Evolutionary conservation across 225 moss, liverwort and hornwort species (phyloP).

Genomic region (Takakia lepidozioides): DNA sequence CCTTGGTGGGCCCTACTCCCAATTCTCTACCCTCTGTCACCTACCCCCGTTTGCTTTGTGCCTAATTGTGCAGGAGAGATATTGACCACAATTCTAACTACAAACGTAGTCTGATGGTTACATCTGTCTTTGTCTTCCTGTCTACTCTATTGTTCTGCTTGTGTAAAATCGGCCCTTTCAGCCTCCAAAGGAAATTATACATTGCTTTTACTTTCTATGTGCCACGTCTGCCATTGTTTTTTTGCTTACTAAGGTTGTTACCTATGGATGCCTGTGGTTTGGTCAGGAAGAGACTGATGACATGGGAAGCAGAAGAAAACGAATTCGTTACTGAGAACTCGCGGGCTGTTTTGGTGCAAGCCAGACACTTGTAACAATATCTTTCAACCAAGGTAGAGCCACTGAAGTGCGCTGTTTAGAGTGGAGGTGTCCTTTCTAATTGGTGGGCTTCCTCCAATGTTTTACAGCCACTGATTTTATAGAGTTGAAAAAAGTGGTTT

Average conservation of each 20-base stretch:
- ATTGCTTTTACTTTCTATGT: too few relatives aligned
- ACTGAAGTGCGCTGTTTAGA: conserved; percentile 8
- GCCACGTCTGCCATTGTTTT: too few relatives aligned
- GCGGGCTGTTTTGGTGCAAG: conserved; percentile 36
- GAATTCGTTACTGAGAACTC: conserved; percentile 74
- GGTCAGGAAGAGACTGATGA: conserved; percentile 77
- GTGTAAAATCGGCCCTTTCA: too few relatives aligned
- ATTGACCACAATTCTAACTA: background rate
- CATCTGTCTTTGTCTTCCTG: too few relatives aligned
- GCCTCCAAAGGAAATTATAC: too few relatives aligned
- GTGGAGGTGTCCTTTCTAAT: conserved; percentile 14
- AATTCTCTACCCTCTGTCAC: too few relatives aligned
- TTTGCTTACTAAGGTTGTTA: too few relatives aligned
- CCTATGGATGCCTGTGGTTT: conserved; percentile 1
- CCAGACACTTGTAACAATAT: conserved; percentile 61
- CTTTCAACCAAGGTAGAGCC: conserved; percentile 34
- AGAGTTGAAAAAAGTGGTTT: conserved; percentile 11
- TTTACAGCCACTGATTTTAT: conserved; percentile 16
- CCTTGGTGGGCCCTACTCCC: too few relatives aligned
- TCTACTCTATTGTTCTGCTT: too few relatives aligned
- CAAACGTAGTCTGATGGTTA: background rate
- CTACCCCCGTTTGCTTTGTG: background rate
- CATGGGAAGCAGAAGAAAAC: conserved; percentile 77
- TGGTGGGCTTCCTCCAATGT: conserved; percentile 9
- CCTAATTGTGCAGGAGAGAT: background rate